Evolutionary conservation across 257 asterid genomes (phyloP), one percentile per base, ranked within the genome.

Genomic region (Jacaranda mimosifolia): DNA sequence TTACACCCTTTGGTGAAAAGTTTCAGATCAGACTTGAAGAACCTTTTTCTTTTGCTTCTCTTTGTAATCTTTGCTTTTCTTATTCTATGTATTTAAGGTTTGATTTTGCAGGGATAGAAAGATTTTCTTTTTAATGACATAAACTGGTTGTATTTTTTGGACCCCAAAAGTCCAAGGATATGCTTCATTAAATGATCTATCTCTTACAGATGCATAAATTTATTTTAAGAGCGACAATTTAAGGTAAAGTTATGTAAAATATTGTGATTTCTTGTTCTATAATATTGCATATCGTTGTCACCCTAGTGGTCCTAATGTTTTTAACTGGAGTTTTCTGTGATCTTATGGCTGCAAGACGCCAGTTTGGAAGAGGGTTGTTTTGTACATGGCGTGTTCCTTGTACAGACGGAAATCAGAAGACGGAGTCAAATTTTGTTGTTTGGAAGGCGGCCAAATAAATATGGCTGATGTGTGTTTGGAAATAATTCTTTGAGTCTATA

Each of bases 1-100:
- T 87, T 87, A 75, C 85, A 43, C 83, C 81, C 81, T 62, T 75
- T 43, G 79, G 88, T 84, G 84, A 86, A 86, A 86, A 75, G 77
- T 78, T 77, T 87, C 88, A 82, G 85, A 82, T 87, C 88, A 77
- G 60, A 40, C 52, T 73, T 71, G 58, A 81, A 73, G 45, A 72
- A 40, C 39, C 51, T 68, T 21, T 58, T 39, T 9, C n/a, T 78
- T n/a, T 57, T 70, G 70, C 77, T 77, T 77, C 49, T 52, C 10
- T 21, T 39, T 76, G 45, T 57, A 13, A 45, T 32, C 38, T 67
- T 58, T 62, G 21, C 43, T 59, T 52, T 55, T 70, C 42, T 49
- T 45, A 35, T 60, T 55, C 5, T 38, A 15, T 26, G 6, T 43
- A 18, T 18, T 38, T 35, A 0, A 12, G 14, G 13, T 35, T 12